These are phyloP conservation scores for Sporisorium reilianum DNA, from an alignment of 1,284 basidiomycete genomes.

Conservation along the genomic window DNA sequence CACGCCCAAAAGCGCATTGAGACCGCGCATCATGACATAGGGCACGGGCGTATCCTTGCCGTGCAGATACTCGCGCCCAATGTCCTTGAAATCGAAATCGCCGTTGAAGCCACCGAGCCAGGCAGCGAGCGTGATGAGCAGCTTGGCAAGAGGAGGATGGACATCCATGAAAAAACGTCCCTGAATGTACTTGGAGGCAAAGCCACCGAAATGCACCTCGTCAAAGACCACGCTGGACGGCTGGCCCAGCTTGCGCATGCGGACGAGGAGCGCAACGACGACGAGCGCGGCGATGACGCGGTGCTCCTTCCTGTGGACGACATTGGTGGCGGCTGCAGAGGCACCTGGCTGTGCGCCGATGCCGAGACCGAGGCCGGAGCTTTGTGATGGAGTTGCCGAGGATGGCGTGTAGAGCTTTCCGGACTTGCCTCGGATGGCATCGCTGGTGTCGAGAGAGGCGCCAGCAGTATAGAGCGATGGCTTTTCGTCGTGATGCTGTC, in stretches of 20 bases:
- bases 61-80: constrained; percentile 73
- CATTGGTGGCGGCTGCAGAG: constrained; percentile 36
- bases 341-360: constrained; percentile 46
- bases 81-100: constrained; percentile 95
- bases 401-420: constrained; percentile 30
- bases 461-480: constrained; percentile 39
- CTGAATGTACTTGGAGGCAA: constrained; percentile 88
- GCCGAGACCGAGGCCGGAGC: constrained; percentile 49
- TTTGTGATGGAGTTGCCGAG: constrained; percentile 10
- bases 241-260: constrained; percentile 59
- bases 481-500: constrained; percentile 33
- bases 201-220: constrained; percentile 69
- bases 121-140: constrained; percentile 90
- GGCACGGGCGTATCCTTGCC: constrained; percentile 76
- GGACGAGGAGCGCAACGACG: constrained; percentile 50
- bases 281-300: constrained; percentile 44
- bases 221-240: constrained; percentile 68
- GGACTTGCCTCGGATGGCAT: constrained; percentile 29
- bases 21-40: constrained; percentile 93
- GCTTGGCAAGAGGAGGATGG: constrained; percentile 94
- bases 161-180: constrained; percentile 93
- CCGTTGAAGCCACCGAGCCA: constrained; percentile 93
- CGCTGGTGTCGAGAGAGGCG: constrained; percentile 17
- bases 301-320: constrained; percentile 28
- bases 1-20: constrained; percentile 90